phyloP scores from a whole-genome alignment of 495 filamentous ascomycete genomes.

The Aspergillus ostianus region DNA sequence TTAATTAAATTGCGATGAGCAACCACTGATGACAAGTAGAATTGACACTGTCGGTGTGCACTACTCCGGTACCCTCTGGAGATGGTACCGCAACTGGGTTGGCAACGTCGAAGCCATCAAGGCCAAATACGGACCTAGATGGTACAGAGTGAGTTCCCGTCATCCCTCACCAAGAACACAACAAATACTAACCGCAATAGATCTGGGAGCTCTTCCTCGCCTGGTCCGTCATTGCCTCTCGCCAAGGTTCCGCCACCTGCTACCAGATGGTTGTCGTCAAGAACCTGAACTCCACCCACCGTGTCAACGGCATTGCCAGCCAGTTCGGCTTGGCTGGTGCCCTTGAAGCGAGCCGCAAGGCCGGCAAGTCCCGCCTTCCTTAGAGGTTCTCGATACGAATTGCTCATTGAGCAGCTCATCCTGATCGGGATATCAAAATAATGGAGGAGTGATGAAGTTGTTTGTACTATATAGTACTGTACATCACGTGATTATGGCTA shows the following conservation, averaged over 20 bases:
- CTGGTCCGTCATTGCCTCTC: conserved; percentile 32
- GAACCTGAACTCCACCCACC: conserved; percentile 31
- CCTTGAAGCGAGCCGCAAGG: conserved; percentile 21
- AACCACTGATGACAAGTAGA: not conserved
- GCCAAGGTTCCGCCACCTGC: conserved; percentile 30
- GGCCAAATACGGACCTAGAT: conserved; percentile 50
- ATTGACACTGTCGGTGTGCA: conserved; percentile 56
- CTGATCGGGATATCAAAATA: not conserved
- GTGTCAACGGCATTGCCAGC: conserved; percentile 23
- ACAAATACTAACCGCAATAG: conserved; percentile 20
- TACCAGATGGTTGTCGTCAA: conserved; percentile 33
- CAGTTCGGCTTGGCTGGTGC: conserved; percentile 29
- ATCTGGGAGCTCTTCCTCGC: conserved; percentile 36
- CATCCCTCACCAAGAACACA: no score
- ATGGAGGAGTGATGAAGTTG: not conserved
- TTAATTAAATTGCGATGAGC: not conserved
- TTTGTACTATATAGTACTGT: not conserved
- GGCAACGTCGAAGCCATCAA: conserved; percentile 49
- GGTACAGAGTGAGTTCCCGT: conserved; percentile 55
- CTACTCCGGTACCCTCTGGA: conserved; percentile 55
- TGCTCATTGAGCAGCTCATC: not conserved
- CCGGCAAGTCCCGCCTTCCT: conserved; percentile 21
- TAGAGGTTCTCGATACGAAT: not conserved
- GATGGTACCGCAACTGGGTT: conserved; percentile 58
- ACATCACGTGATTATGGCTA: not conserved